Base-by-base conservation (phyloP, 371 early-diverging fungal species). In the Globomyces sp. region DNA sequence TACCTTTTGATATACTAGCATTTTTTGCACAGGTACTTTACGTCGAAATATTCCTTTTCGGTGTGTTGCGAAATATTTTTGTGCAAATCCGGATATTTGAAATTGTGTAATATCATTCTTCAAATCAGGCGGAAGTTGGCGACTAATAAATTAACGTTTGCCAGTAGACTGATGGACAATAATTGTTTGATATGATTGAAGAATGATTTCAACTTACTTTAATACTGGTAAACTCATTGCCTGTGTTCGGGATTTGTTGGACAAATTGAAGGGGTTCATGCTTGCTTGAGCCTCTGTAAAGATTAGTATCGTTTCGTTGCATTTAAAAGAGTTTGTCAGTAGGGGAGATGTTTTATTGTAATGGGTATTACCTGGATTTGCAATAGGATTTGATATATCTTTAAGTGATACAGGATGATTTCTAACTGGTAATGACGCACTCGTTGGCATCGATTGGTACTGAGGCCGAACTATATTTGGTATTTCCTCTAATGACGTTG, bases 81-180 rank as follows among this genome's bases (percentile, higher is more conserved):
- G 78, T 2, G 97, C 97, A 83, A 91, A 96, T 0, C 94, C 92
- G 44, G 92, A 92, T 70, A 96, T 92, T 24, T 87, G 83, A 76
- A 92, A 93, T 64, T 88, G 85, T 44, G 74, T 84, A n/a, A 93
- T 89, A 50, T 93, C 90, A 4, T 83, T 66, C 67, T 85, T 82
- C 49, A 92, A 69, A 49, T 84, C 85, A 44, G 78, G 70, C 8
- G 93, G 91, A 34, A 88, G 74, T 8, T 41, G 44, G 5, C 45
- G 42, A 24, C 24, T 24, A 24, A 24, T 24, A 24, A 24, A 24
- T 24, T 24, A 24, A 24, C 24, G 24, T 24, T 24, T 24, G 34
- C 77, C 40, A 44, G 36, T 45, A 39, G 52, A 10, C 3, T 39
- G 68, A 58, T n/a, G 60, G 41, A 24, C 5, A 24, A 42, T 40